phyloP scores from a whole-genome alignment of 768 basidiomycete species.

The Kwoniella dendrophila region DNA sequence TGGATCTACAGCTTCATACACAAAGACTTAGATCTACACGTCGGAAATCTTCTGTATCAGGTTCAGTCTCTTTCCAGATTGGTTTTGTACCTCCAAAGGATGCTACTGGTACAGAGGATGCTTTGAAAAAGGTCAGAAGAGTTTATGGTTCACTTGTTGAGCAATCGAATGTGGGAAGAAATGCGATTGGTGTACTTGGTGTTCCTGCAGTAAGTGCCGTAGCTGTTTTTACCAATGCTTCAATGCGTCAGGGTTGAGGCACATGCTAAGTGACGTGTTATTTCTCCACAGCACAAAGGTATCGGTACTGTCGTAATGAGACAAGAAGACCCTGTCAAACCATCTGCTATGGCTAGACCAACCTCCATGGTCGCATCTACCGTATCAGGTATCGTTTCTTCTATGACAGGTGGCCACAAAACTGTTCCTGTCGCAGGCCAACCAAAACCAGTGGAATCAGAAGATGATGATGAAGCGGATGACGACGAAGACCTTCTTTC shows the following conservation, averaged over 20 bases:
- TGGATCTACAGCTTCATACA: constrained; percentile 59
- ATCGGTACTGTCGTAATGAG: constrained; percentile 54
- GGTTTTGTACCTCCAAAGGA: constrained; percentile 60
- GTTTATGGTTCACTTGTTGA: constrained; percentile 34
- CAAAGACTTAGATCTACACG: constrained; percentile 60
- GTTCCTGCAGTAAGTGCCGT: constrained; percentile 55
- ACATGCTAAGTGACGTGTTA: too few species aligned
- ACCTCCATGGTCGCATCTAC: constrained; percentile 19
- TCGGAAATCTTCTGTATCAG: constrained; percentile 62
- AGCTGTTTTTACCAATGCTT: too few species aligned
- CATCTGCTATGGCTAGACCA: constrained; percentile 12
- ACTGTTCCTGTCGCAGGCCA: constrained; percentile 61
- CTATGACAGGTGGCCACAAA: constrained; percentile 30
- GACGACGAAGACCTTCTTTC: constrained; percentile 56
- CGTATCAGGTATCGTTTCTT: constrained; percentile 20
- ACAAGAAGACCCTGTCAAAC: constrained; percentile 12
- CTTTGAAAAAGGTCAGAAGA: constrained; percentile 60
- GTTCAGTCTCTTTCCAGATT: constrained; percentile 65
- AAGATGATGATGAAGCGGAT: constrained; percentile 58
- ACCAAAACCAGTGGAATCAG: neutral
- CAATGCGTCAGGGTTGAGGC: too few species aligned
- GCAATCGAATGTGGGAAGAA: constrained; percentile 23
- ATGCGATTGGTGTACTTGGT: constrained; percentile 38
- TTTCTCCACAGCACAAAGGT: constrained; percentile 49
- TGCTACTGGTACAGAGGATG: constrained; percentile 45